phyloP scores from a whole-genome alignment of 164 flowering plant genomes.

The Brasenia schreberi region DNA sequence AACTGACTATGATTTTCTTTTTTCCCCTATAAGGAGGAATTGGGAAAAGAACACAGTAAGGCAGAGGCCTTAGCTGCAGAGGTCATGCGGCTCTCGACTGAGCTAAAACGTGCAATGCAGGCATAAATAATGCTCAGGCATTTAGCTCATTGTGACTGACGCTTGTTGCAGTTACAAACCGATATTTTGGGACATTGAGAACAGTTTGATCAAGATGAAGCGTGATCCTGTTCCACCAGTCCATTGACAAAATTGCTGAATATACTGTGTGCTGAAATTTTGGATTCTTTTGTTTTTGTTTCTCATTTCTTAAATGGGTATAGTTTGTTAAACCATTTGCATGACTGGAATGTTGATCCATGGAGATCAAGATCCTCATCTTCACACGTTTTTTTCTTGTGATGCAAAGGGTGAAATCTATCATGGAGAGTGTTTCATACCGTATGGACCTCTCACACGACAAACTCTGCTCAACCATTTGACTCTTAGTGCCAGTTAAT shows the following conservation, averaged over 20 bases:
- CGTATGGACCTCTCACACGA: too few relatives aligned
- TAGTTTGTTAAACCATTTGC: too few relatives aligned
- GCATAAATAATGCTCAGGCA: constrained; percentile 14
- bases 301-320: too few relatives aligned
- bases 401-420: too few relatives aligned
- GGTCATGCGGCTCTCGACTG: constrained; percentile 71
- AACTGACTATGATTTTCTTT: neutral
- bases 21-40: constrained; percentile 30
- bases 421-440: too few relatives aligned
- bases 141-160: neutral
- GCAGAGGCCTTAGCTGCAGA: constrained; percentile 80
- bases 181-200: constrained; percentile 77
- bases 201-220: constrained; percentile 78
- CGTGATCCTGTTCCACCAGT: constrained; percentile 50
- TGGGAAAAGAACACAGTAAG: constrained; percentile 73
- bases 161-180: constrained; percentile 73
- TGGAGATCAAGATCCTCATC: too few relatives aligned
- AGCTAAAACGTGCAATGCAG: constrained; percentile 64
- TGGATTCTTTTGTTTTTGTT: too few relatives aligned
- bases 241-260: constrained; percentile 14
- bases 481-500: too few relatives aligned
- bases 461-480: too few relatives aligned
- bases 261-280: too few relatives aligned
- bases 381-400: too few relatives aligned
- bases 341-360: too few relatives aligned